phyloP scores from a whole-genome alignment of 768 basidiomycete genomes.

The Lenzites betulinus region DNA sequence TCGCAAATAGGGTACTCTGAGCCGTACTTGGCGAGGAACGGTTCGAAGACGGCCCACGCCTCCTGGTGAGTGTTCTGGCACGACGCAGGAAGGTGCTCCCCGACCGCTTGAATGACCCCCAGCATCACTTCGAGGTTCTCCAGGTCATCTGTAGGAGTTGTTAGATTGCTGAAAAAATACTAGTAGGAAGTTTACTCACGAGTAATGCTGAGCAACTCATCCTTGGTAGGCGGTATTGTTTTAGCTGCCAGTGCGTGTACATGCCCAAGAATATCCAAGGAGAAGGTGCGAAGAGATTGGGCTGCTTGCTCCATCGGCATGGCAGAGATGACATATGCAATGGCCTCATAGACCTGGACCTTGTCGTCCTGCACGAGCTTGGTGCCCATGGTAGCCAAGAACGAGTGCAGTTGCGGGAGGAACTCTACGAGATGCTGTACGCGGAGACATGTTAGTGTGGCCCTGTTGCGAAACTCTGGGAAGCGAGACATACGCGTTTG shows the following conservation, averaged over 20 bases:
- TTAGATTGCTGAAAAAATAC: too few relatives aligned
- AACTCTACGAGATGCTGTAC: constrained; percentile 86
- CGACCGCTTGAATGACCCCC: constrained; percentile 75
- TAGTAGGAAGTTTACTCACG: constrained; percentile 47
- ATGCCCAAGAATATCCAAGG: constrained; percentile 77
- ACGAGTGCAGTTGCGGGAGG: constrained; percentile 87
- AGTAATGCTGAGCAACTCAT: constrained; percentile 66
- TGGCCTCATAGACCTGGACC: constrained; percentile 92
- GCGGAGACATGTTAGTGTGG: not conserved
- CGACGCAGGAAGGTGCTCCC: constrained; percentile 76
- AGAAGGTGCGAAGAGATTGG: constrained; percentile 83
- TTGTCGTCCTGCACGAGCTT: constrained; percentile 86
- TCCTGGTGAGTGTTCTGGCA: constrained; percentile 81
- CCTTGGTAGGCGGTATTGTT: constrained; percentile 57
- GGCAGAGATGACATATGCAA: constrained; percentile 90
- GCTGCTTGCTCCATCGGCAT: constrained; percentile 92
- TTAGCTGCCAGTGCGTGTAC: constrained; percentile 67
- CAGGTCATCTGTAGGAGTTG: constrained; percentile 61
- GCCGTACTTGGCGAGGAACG: constrained; percentile 77
- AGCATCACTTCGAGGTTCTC: constrained; percentile 96
- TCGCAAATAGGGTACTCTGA: constrained; percentile 77
- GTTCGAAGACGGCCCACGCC: constrained; percentile 83
- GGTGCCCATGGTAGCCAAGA: constrained; percentile 75
- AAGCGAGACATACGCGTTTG: constrained; percentile 58
- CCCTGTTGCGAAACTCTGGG: not conserved